Conservation (phyloP, 352 stramenopile species). For the Phytophthora pinifolia region DNA sequence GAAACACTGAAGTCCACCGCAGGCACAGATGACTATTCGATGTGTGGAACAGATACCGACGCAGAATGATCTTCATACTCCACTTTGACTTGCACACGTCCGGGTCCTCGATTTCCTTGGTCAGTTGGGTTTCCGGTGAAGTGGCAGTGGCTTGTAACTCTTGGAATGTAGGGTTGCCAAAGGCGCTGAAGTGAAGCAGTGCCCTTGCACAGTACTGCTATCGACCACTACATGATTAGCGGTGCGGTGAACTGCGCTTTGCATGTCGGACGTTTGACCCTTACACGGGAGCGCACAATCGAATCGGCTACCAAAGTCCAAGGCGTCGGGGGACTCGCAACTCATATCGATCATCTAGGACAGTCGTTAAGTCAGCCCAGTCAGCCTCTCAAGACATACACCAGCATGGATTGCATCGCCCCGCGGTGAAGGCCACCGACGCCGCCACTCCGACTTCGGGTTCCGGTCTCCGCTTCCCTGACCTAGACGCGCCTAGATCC, state of each 20-base stretch:
- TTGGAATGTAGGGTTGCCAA: slow-evolving; percentile 14
- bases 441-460: slow-evolving; percentile 3
- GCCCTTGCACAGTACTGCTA: neutral
- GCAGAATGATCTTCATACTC: too few species aligned
- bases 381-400: neutral
- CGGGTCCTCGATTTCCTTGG: neutral
- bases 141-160: slow-evolving; percentile 1
- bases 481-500: slow-evolving; percentile 3
- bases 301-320: neutral
- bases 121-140: slow-evolving; percentile 6
- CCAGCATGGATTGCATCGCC: neutral
- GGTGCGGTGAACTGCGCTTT: neutral
- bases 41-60: too few species aligned
- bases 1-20: too few species aligned
- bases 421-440: neutral
- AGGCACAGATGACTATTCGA: too few species aligned
- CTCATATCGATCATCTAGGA: too few species aligned
- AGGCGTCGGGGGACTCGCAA: neutral
- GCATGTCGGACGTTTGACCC: neutral
- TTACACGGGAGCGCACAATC: neutral
- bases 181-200: slow-evolving; percentile 9
- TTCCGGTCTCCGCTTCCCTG: slow-evolving; percentile 3
- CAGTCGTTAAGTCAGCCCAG: too few species aligned
- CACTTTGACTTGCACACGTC: neutral
- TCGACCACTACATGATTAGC: neutral